Evolutionary conservation across 139 green algal species (phyloP).

Genomic region (Dunaliella primolecta): DNA sequence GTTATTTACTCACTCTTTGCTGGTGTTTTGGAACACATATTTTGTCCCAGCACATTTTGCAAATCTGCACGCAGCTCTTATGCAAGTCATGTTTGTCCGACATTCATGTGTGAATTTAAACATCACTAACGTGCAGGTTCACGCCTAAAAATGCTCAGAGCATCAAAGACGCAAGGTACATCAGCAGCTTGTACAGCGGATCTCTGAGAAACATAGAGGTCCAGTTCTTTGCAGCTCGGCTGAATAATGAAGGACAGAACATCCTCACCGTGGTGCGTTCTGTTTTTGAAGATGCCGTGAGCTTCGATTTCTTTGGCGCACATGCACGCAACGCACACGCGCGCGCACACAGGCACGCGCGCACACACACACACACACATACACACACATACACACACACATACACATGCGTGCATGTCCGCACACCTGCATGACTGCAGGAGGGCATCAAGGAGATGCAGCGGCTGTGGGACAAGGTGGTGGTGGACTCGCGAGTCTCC

Average conservation of each 20-base stretch:
- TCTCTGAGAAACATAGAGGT: not conserved
- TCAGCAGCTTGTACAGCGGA: not conserved
- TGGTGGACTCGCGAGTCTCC: not conserved
- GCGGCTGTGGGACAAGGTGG: not conserved
- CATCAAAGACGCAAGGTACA: not conserved
- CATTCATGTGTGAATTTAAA: too few species aligned
- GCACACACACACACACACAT: not conserved
- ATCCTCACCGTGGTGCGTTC: not conserved
- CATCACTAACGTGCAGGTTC: too few species aligned
- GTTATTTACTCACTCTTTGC: too few species aligned
- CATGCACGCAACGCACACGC: too few species aligned
- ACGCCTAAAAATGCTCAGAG: too few species aligned
- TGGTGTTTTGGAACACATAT: too few species aligned
- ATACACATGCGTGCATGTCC: not conserved
- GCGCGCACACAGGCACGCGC: not conserved
- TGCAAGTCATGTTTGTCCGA: too few species aligned
- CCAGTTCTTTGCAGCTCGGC: not conserved
- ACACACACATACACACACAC: not conserved
- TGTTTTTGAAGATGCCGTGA: too few species aligned
- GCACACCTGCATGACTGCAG: not conserved
- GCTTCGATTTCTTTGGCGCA: too few species aligned
- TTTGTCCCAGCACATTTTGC: too few species aligned
- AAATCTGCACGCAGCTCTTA: too few species aligned
- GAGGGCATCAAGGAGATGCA: not conserved
- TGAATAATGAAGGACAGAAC: not conserved